Evolutionary conservation across 1,284 basidiomycete species (phyloP), one percentile per base, ranked within the genome.

Genomic region (Austroboletus novae-zelandiae): DNA sequence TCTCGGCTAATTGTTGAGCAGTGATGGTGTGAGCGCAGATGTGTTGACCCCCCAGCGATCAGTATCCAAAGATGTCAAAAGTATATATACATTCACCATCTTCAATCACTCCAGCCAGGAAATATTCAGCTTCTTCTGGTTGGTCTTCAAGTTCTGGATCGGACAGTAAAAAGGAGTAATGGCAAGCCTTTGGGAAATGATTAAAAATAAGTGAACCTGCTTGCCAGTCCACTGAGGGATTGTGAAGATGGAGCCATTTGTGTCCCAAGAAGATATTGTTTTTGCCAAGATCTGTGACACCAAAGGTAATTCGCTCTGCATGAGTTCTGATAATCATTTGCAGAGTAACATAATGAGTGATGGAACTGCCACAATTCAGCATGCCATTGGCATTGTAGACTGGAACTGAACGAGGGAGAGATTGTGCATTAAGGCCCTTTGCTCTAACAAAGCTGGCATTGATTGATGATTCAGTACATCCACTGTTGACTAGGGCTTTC

Each of bases 231-330:
- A 66, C 57, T 0, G 44, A 32, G 3, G 61, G 61, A 23, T 66
- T 66, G 17, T 65, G 61, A 8, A 56, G 30, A 4, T 25, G 17
- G 1, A 66, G 36, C 64, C 61, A 66, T 18, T 61, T 52, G 23
- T 61, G 45, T 0, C 57, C 47, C 0, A 56, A 2, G 15, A 58
- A 51, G 4, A 56, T 5, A 1, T 50, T 40, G 18, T 20, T 43
- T 1, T 20, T 53, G 0, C 52, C 48, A 0, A 53, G 44, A 4
- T 54, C 6, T 0, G 48, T 54, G 0, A 58, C 41, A 0, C 48
- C 41, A 0, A 56, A 35, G 0, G 23, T 39, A 9, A 58, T 48
- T 0, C n/a, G 9, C 10, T 57, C 43, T 0, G 5, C 5, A 9
- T 59, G 50, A 0, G 30, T 6, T 0, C 23, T 30, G 1, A 56